Percentiles rank a stretch among this genome's conserved stretches.
These are phyloP conservation scores for Gynochthodes officinalis DNA, from an alignment of 257 asterid species.

Conservation along the genomic window DNA sequence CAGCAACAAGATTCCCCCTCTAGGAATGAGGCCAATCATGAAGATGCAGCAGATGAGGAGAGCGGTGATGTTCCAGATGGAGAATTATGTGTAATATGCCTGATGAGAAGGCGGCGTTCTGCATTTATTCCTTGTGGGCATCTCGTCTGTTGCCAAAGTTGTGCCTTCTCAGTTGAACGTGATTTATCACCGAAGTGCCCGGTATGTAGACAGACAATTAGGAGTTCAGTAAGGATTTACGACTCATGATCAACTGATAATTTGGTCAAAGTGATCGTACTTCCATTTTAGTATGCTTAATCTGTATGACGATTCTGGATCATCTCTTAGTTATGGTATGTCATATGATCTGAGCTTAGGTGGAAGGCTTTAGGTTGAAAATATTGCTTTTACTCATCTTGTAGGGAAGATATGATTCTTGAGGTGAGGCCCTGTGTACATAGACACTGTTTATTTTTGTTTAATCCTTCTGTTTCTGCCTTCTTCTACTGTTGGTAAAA, in stretches of 20 bases:
- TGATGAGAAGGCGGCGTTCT: conserved; percentile 69
- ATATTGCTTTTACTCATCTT: conserved; percentile 7
- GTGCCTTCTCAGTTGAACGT: conserved; percentile 73
- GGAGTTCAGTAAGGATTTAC: conserved; percentile 62
- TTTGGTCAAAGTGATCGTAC: background rate
- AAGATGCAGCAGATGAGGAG: conserved; percentile 56
- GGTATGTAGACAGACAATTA: conserved; percentile 75
- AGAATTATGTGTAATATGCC: conserved; percentile 81
- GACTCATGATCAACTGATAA: conserved; percentile 45
- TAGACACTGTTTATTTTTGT: background rate
- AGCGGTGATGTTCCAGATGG: conserved; percentile 65
- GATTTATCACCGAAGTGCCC: conserved; percentile 76
- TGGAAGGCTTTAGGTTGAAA: background rate
- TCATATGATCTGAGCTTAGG: background rate
- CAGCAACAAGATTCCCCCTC: conserved; percentile 39
- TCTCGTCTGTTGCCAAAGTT: conserved; percentile 79
- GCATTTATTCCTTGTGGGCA: conserved; percentile 97
- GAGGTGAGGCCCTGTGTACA: background rate
- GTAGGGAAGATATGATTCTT: background rate
- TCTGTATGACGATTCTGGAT: background rate
- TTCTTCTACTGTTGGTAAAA: background rate
- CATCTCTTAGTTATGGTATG: background rate
- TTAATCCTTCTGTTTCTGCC: background rate
- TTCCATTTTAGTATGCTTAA: background rate
- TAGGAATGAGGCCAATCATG: conserved; percentile 24